These are phyloP conservation scores for Trichoderma atroviride DNA, from an alignment of 2,329 filamentous ascomycete species.

Conservation along the genomic window DNA sequence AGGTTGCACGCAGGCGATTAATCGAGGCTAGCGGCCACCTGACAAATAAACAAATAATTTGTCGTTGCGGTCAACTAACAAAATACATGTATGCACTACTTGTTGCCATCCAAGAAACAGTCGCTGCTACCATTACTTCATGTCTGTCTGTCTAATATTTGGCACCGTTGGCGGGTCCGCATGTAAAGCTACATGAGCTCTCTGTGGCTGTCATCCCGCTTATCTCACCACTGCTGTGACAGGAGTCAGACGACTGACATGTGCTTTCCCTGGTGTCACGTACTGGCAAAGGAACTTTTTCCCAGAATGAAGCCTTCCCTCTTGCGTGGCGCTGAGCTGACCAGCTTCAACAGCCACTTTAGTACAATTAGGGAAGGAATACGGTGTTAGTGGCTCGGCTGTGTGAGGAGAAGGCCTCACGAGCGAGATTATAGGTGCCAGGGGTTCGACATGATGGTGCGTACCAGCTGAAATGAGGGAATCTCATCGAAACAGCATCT, in stretches of 20 bases:
- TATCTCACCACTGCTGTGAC: not conserved
- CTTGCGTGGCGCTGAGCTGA: conserved; percentile 15
- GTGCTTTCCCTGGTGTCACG: not conserved
- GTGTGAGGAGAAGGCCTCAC: not conserved
- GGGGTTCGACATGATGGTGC: not conserved
- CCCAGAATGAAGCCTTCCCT: not conserved
- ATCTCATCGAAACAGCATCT: not conserved
- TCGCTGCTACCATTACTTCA: not conserved
- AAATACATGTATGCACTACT: not conserved
- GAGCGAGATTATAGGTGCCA: conserved; percentile 13
- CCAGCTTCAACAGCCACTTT: not conserved
- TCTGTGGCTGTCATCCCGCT: not conserved
- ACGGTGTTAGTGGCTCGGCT: conserved; percentile 21
- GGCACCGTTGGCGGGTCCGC: not conserved
- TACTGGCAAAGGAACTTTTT: not conserved
- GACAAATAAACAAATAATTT: not conserved
- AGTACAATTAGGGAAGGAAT: not conserved
- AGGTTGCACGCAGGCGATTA: not conserved
- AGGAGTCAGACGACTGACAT: conserved; percentile 17
- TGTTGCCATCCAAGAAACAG: not conserved
- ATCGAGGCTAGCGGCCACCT: not conserved
- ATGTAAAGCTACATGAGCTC: not conserved
- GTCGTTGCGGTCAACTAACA: not conserved
- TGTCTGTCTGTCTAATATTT: not conserved
- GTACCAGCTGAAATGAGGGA: not conserved